Conservation (phyloP, 306 rosid species). For the Pyrus betulifolia region DNA sequence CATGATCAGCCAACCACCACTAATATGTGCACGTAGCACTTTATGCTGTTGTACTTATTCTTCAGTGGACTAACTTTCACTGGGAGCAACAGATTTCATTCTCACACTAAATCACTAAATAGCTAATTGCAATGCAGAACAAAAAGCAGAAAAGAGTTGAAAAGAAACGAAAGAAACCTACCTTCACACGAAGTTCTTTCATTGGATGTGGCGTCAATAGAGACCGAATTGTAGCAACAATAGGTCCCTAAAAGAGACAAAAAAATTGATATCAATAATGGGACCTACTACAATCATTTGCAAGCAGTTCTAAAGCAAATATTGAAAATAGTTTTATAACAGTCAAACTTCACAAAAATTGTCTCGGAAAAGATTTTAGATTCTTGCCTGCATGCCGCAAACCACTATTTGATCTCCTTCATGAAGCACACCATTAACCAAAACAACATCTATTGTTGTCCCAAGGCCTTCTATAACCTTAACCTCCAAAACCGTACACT, state of each 20-base stretch:
- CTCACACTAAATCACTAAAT: neutral
- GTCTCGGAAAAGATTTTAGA: slow-evolving; percentile 7
- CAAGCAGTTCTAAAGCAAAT: neutral
- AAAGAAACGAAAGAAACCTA: slow-evolving; percentile 12
- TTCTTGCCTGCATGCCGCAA: slow-evolving; percentile 86
- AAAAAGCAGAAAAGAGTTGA: neutral
- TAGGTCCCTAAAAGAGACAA: slow-evolving; percentile 57
- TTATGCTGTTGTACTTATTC: neutral
- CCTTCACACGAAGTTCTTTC: slow-evolving; percentile 98
- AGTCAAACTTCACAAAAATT: neutral
- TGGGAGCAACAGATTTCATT: neutral
- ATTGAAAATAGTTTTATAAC: neutral
- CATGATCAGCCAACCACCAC: neutral
- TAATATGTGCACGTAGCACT: neutral
- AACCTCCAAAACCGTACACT: slow-evolving; percentile 98
- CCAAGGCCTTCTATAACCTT: slow-evolving; percentile 97
- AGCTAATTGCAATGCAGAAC: neutral
- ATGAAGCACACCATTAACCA: slow-evolving; percentile 92
- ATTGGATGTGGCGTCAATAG: slow-evolving; percentile 93
- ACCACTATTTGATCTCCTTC: slow-evolving; percentile 99
- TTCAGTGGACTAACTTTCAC: neutral
- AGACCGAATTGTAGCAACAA: slow-evolving; percentile 85
- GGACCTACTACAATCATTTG: too few species aligned
- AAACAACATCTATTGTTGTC: slow-evolving; percentile 92
- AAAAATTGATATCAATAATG: neutral